phyloP scores from a whole-genome alignment of 2,329 filamentous ascomycete genomes.

The Neonectria punicea region DNA sequence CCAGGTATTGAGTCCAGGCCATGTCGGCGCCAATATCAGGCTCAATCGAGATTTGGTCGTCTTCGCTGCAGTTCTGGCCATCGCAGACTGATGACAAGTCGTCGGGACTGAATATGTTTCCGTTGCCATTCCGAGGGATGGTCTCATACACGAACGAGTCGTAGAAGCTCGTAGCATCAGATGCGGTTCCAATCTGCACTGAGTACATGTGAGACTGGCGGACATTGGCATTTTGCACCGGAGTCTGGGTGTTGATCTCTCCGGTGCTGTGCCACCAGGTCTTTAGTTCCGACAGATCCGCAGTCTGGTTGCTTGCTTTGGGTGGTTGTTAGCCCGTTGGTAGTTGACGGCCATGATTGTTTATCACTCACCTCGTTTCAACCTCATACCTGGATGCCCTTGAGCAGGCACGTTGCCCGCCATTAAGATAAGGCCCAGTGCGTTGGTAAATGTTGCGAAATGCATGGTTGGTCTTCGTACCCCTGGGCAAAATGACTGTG shows the following conservation, averaged over 20 bases:
- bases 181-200: slow-evolving; percentile 22
- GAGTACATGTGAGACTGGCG: slow-evolving; percentile 33
- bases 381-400: background rate
- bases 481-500: background rate
- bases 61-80: slow-evolving; percentile 38
- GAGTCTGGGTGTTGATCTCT: slow-evolving; percentile 29
- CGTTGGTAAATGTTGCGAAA: background rate
- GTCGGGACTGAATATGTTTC: slow-evolving; percentile 41
- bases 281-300: background rate
- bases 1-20: slow-evolving; percentile 50
- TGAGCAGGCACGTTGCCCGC: background rate
- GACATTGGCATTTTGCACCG: slow-evolving; percentile 28
- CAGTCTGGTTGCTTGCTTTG: background rate
- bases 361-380: background rate
- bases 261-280: slow-evolving; percentile 36
- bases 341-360: too few relatives aligned
- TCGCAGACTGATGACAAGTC: slow-evolving; percentile 25
- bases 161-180: slow-evolving; percentile 19
- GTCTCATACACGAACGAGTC: slow-evolving; percentile 51
- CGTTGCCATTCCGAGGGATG: slow-evolving; percentile 51
- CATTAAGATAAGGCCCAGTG: background rate
- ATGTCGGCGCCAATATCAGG: slow-evolving; percentile 45
- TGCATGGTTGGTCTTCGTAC: background rate
- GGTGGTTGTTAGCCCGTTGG: background rate
- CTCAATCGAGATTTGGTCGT: slow-evolving; percentile 48